Percentiles rank a stretch among this genome's conserved stretches.
Conservation (phyloP, 2,329 filamentous ascomycete genomes). For the Berkeleyomyces rouxiae region DNA sequence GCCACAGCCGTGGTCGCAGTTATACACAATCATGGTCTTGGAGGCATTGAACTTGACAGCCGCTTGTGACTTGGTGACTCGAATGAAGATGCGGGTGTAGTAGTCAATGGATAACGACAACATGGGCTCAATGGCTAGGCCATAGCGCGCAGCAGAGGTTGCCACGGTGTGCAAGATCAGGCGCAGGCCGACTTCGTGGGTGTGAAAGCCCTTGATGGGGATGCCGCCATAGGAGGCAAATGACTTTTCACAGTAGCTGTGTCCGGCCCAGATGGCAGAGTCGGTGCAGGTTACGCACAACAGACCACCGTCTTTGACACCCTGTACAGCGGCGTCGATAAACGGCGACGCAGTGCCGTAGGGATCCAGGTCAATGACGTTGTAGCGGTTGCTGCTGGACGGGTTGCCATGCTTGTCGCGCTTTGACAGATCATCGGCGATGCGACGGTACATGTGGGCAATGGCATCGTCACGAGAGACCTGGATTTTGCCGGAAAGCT, state of each 20-base stretch:
- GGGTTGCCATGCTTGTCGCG: slow-evolving; percentile 25
- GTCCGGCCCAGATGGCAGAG: slow-evolving; percentile 84
- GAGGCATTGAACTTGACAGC: slow-evolving; percentile 81
- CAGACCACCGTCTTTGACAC: slow-evolving; percentile 65
- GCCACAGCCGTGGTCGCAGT: slow-evolving; percentile 81
- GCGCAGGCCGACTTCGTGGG: slow-evolving; percentile 77
- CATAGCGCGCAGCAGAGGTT: slow-evolving; percentile 66
- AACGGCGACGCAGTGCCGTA: slow-evolving; percentile 91
- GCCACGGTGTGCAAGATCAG: slow-evolving; percentile 73
- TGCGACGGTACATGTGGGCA: slow-evolving; percentile 71
- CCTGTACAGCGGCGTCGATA: slow-evolving; percentile 77
- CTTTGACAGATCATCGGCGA: slow-evolving; percentile 35
- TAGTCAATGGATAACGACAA: slow-evolving; percentile 92
- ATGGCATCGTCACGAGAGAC: slow-evolving; percentile 70
- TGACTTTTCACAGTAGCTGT: slow-evolving; percentile 85
- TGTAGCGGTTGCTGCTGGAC: slow-evolving; percentile 43
- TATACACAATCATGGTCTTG: slow-evolving; percentile 86
- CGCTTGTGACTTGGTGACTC: slow-evolving; percentile 59
- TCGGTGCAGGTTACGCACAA: slow-evolving; percentile 95
- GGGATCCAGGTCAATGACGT: slow-evolving; percentile 91
- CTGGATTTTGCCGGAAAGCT: slow-evolving; percentile 51
- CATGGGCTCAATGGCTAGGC: slow-evolving; percentile 74
- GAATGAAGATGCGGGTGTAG: slow-evolving; percentile 79
- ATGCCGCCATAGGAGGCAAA: slow-evolving; percentile 87
- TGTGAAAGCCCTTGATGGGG: slow-evolving; percentile 68